Evolutionary conservation across 805 yeast species (phyloP).

Genomic region (Candida pini): DNA sequence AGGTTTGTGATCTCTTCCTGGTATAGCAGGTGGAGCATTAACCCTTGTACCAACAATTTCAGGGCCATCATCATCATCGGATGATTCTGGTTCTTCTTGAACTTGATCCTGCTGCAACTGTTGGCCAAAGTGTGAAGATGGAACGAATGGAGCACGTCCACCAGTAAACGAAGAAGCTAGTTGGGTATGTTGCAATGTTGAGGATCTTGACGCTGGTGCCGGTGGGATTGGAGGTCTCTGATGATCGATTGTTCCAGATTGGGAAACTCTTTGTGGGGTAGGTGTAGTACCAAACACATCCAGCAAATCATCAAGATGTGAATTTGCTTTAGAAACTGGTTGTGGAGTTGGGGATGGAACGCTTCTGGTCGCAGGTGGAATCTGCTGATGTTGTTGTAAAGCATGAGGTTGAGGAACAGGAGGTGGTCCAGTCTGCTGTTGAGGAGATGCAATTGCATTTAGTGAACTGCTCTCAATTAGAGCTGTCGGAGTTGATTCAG

Average conservation of each 20-base stretch:
- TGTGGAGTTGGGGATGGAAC: slow-evolving; percentile 10
- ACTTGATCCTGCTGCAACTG: slow-evolving; percentile 37
- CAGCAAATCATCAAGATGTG: slow-evolving; percentile 62
- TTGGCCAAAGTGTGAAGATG: slow-evolving; percentile 85
- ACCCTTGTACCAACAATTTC: slow-evolving; percentile 23
- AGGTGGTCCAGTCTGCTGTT: slow-evolving; percentile 3
- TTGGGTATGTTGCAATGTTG: slow-evolving; percentile 13
- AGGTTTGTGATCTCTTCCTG: slow-evolving; percentile 33
- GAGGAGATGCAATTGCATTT: slow-evolving; percentile 4
- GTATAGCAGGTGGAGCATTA: slow-evolving; percentile 27
- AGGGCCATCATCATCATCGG: slow-evolving; percentile 33
- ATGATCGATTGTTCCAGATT: slow-evolving; percentile 10
- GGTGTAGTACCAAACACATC: slow-evolving; percentile 43
- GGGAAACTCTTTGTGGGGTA: slow-evolving; percentile 21
- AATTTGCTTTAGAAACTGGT: slow-evolving; percentile 15
- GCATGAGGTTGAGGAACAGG: slow-evolving; percentile 4
- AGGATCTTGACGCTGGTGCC: slow-evolving; percentile 25
- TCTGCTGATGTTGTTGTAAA: slow-evolving; percentile 7
- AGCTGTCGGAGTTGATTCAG: slow-evolving; percentile 68
- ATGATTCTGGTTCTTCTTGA: slow-evolving; percentile 26
- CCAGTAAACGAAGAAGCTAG: slow-evolving; percentile 22
- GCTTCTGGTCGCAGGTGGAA: slow-evolving; percentile 16
- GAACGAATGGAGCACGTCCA: slow-evolving; percentile 51
- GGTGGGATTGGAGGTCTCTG: slow-evolving; percentile 26
- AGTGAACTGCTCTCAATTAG: slow-evolving; percentile 34